A percentile compares a stretch with the other conserved stretches of the same genome.
Evolutionary conservation across 2,329 filamentous ascomycete species (phyloP).

Genomic region (Cucurbitaria berberidis): DNA sequence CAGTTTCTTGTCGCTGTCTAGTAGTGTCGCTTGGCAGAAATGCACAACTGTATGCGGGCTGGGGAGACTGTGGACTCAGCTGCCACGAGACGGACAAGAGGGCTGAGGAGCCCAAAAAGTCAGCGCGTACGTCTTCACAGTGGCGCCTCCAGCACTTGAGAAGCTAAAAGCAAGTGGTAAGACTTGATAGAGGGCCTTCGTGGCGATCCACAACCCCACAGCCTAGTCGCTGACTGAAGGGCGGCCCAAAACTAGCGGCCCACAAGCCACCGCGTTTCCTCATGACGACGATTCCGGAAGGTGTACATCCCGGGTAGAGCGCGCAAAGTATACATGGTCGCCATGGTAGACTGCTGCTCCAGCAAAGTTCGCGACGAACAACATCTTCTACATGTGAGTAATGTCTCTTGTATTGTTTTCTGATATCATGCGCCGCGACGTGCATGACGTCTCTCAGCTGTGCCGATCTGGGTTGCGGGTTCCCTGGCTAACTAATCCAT

Average conservation of each 20-base stretch:
- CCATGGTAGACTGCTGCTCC: neutral
- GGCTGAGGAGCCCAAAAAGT: neutral
- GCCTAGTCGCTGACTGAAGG: slow-evolving; percentile 16
- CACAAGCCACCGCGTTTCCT: slow-evolving; percentile 8
- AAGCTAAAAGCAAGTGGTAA: neutral
- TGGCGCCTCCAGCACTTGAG: neutral
- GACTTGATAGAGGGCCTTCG: neutral
- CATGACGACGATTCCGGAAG: neutral
- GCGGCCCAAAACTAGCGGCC: slow-evolving; percentile 20
- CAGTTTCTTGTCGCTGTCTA: slow-evolving; percentile 6
- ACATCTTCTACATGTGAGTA: slow-evolving; percentile 3
- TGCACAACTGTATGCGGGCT: slow-evolving; percentile 4
- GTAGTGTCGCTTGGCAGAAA: slow-evolving; percentile 5
- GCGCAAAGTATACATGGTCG: neutral
- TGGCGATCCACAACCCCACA: slow-evolving; percentile 10
- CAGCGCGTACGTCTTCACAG: neutral
- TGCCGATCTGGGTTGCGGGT: slow-evolving; percentile 13
- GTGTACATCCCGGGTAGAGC: neutral
- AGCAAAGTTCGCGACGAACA: neutral
- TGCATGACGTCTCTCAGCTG: slow-evolving; percentile 34
- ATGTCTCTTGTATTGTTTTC: slow-evolving; percentile 4
- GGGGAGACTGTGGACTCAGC: neutral
- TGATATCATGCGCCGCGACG: slow-evolving; percentile 33
- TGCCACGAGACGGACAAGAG: no score
- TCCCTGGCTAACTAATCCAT: slow-evolving; percentile 13